phyloP scores from a whole-genome alignment of 352 stramenopile species.

The Globisporangium polare region DNA sequence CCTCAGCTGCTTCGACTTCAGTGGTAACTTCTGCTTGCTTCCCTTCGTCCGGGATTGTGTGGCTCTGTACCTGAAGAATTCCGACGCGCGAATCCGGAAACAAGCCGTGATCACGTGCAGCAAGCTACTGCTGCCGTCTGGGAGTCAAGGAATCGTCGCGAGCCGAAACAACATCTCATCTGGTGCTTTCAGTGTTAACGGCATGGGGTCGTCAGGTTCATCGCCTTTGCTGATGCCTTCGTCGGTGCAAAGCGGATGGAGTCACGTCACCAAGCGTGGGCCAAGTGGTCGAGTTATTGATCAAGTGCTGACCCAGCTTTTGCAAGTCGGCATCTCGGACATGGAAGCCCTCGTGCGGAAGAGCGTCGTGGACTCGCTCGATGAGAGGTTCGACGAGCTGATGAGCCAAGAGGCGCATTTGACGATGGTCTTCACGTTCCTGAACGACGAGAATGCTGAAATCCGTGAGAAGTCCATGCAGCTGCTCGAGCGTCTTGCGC shows the following conservation, averaged over 20 bases:
- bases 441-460: slow-evolving; percentile 90
- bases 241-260: slow-evolving; percentile 30
- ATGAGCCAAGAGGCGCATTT: slow-evolving; percentile 93
- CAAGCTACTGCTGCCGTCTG: slow-evolving; percentile 64
- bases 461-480: slow-evolving; percentile 92
- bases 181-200: slow-evolving; percentile 5
- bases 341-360: slow-evolving; percentile 86
- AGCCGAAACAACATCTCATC: slow-evolving; percentile 15
- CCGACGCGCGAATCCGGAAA: slow-evolving; percentile 86
- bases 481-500: slow-evolving; percentile 92
- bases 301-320: slow-evolving; percentile 89
- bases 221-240: slow-evolving; percentile 4
- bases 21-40: slow-evolving; percentile 91
- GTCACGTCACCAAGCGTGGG: slow-evolving; percentile 69
- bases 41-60: slow-evolving; percentile 95
- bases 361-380: slow-evolving; percentile 92
- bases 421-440: slow-evolving; percentile 90
- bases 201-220: not conserved
- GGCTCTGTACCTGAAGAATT: slow-evolving; percentile 89
- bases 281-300: slow-evolving; percentile 91
- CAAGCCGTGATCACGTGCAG: slow-evolving; percentile 86
- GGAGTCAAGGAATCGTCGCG: slow-evolving; percentile 21
- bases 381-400: slow-evolving; percentile 91
- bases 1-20: slow-evolving; percentile 92
- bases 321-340: slow-evolving; percentile 93